Conservation (phyloP, 2,329 filamentous ascomycete species). For the Myrmaecium sp. region DNA sequence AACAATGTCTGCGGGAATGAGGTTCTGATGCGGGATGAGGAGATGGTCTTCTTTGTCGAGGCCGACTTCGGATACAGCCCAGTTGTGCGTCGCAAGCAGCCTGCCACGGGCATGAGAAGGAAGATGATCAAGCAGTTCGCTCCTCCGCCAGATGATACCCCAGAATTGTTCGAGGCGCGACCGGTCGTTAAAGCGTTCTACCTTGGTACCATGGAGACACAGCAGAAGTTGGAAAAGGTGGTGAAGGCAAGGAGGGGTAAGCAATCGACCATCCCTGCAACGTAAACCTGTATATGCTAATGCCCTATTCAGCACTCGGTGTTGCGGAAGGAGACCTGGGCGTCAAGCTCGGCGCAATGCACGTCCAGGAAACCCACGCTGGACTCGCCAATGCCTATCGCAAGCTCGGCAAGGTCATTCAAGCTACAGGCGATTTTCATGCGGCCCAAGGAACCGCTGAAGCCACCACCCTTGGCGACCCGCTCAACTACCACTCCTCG, state of each 20-base stretch:
- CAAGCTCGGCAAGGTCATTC: slow-evolving; percentile 85
- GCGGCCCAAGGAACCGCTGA: slow-evolving; percentile 93
- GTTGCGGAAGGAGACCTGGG: slow-evolving; percentile 87
- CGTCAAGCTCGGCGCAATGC: slow-evolving; percentile 72
- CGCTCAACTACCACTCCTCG: slow-evolving; percentile 83
- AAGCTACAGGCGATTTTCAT: slow-evolving; percentile 87
- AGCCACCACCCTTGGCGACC: slow-evolving; percentile 84
- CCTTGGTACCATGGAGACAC: slow-evolving; percentile 86
- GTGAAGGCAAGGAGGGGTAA: slow-evolving; percentile 83
- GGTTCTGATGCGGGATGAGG: slow-evolving; percentile 82
- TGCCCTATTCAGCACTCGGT: slow-evolving; percentile 51
- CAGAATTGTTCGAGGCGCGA: slow-evolving; percentile 76
- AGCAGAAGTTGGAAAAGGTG: slow-evolving; percentile 86
- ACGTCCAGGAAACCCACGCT: slow-evolving; percentile 76
- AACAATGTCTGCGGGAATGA: slow-evolving; percentile 88
- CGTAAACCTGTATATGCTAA: slow-evolving; percentile 12
- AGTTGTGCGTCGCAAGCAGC: slow-evolving; percentile 87
- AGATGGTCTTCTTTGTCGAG: slow-evolving; percentile 97
- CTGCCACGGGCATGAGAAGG: slow-evolving; percentile 82
- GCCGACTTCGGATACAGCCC: slow-evolving; percentile 97
- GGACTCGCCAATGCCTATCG: slow-evolving; percentile 82
- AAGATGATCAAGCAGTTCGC: slow-evolving; percentile 98
- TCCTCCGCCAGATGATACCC: slow-evolving; percentile 90
- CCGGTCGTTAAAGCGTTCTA: slow-evolving; percentile 94
- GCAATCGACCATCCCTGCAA: neutral